Evolutionary conservation across 106 monocot genomes (phyloP).

Genomic region (Vanilla planifolia): DNA sequence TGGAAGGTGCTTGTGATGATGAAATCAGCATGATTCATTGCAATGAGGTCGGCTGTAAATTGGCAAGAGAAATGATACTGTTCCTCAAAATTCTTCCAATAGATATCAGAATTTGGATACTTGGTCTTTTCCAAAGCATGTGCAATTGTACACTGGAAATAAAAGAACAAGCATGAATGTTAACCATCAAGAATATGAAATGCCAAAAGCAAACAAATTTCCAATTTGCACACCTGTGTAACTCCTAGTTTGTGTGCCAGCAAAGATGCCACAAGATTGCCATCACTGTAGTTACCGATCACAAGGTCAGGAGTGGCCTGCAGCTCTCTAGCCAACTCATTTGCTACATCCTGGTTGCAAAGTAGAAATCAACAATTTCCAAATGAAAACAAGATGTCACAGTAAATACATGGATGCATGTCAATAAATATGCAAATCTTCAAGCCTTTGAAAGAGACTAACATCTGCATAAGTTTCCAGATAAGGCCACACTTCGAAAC

Average conservation of each 20-base stretch:
- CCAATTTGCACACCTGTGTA: slow-evolving; percentile 39
- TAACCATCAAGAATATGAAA: not conserved
- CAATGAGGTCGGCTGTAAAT: slow-evolving; percentile 76
- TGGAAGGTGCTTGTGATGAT: slow-evolving; percentile 85
- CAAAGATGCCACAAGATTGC: slow-evolving; percentile 71
- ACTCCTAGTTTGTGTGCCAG: slow-evolving; percentile 70
- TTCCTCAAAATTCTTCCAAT: slow-evolving; percentile 72
- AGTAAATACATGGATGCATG: too few relatives aligned
- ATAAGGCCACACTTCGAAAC: slow-evolving; percentile 75
- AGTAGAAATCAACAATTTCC: not conserved
- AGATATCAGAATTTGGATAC: slow-evolving; percentile 72
- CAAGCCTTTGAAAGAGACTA: too few relatives aligned
- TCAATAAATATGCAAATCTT: not conserved
- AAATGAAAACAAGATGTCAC: not conserved
- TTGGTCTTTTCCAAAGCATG: slow-evolving; percentile 84
- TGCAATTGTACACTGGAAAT: slow-evolving; percentile 67
- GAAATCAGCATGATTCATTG: slow-evolving; percentile 83
- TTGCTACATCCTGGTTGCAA: slow-evolving; percentile 50
- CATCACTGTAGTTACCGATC: slow-evolving; percentile 81
- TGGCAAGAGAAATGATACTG: slow-evolving; percentile 87
- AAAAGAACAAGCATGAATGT: not conserved
- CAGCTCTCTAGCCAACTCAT: slow-evolving; percentile 57
- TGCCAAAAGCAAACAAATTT: not conserved
- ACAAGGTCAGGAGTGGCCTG: slow-evolving; percentile 65
- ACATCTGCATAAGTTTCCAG: slow-evolving; percentile 60